Base-by-base conservation (phyloP, 2,329 filamentous ascomycete species). In the Podosphaera xanthii region DNA sequence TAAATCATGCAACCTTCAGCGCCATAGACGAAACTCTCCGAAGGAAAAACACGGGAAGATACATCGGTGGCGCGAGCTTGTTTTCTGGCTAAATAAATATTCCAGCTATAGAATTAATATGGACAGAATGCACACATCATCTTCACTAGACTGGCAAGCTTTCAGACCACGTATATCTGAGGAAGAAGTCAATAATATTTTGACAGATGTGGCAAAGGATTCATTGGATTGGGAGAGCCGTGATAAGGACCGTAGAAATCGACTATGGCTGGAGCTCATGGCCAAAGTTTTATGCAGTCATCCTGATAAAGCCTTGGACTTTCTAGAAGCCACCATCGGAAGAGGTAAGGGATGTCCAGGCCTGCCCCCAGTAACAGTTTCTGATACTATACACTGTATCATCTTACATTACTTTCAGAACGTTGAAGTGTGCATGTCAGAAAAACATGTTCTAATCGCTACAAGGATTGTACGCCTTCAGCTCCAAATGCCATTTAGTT, bases 351-450 rank as follows among this genome's bases (percentile, higher is more conserved):
- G 30, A 4, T 14, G n/a, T 10, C 9, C 12, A 38, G 6, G 5
- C 8, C 30, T 53, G 33, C 49, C 49, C 12, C 35, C 12, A 7
- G 14, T 22, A 22, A 36, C 14, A 30, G 38, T 59, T n/a, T 10
- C 57, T 9, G 57, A 59, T 30, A 50, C n/a, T 44, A 33, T 59
- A 14, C 48, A 59, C 9, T 59, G 57, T 35, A 59, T 59, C 8
- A 59, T 54, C 12, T 14, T 33, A 42, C 57, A 59, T 53, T 10
- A 62, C 57, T 40, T 62, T 58, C 31, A 34, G 31, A 3, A 52
- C 14, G 6, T 31, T 22, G 12, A 44, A 31, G 31, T 8, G 12
- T 42, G 30, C 12, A 10, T 33, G 8, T 46, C 54, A 9, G 10
- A 30, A 31, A n/a, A 52, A 6, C 30, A 36, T 50, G 31, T 59